Evolutionary conservation across 2,329 filamentous ascomycete genomes (phyloP).

Genomic region (Ophiobolus disseminans): DNA sequence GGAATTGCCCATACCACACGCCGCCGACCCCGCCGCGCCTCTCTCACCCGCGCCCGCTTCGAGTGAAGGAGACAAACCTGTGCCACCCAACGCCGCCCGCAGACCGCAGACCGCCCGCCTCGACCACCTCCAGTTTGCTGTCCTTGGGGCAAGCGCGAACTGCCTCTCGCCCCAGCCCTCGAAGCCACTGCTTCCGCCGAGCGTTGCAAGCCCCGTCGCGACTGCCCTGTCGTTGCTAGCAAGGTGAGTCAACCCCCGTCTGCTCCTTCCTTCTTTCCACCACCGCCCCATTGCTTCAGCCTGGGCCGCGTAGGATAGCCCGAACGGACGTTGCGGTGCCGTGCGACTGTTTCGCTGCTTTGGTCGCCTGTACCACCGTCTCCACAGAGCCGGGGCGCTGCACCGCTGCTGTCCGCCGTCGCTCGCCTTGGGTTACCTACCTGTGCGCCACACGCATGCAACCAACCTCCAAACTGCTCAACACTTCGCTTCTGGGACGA

Average conservation of each 20-base stretch:
- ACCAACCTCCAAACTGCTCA: constrained; percentile 35
- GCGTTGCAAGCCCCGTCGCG: constrained; percentile 12
- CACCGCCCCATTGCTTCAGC: constrained; percentile 19
- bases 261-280: constrained; percentile 19
- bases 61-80: constrained; percentile 38
- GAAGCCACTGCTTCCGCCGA: constrained; percentile 11
- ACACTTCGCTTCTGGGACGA: constrained; percentile 29
- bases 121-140: constrained; percentile 30
- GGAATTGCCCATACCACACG: constrained; percentile 10
- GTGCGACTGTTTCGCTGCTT: constrained; percentile 46
- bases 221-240: constrained; percentile 20
- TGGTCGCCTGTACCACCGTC: constrained; percentile 39
- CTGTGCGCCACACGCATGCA: constrained; percentile 49
- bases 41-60: constrained; percentile 21
- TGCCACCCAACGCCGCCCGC: constrained; percentile 28
- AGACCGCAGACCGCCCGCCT: not conserved
- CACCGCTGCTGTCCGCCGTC: constrained; percentile 43
- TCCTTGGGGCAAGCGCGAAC: constrained; percentile 17
- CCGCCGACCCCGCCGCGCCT: constrained; percentile 2
- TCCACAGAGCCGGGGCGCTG: constrained; percentile 38
- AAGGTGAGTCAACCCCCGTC: constrained; percentile 44
- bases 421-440: constrained; percentile 38
- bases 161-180: constrained; percentile 8
- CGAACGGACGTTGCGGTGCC: constrained; percentile 29
- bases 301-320: constrained; percentile 28